Conservation (phyloP, 2,329 filamentous ascomycete species). For the Gaeumannomyces sp. region DNA sequence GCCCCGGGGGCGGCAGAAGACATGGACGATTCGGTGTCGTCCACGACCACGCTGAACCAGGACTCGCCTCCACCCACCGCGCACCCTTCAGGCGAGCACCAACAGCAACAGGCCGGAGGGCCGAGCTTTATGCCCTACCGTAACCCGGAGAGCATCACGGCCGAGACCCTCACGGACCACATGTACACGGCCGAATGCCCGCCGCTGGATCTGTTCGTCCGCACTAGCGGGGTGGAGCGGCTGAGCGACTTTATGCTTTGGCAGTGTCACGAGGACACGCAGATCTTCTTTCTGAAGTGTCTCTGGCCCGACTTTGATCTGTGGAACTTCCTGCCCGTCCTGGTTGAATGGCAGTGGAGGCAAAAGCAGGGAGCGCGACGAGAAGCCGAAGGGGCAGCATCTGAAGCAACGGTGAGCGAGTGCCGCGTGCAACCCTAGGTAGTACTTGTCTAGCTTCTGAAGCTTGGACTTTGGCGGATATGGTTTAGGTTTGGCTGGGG, state of each 20-base stretch:
- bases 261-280: constrained; percentile 91
- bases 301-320: constrained; percentile 96
- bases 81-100: constrained; percentile 24
- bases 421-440: neutral
- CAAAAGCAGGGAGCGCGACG: constrained; percentile 51
- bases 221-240: constrained; percentile 87
- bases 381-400: constrained; percentile 28
- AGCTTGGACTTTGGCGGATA: neutral
- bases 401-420: constrained; percentile 24
- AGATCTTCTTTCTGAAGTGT: constrained; percentile 86
- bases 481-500: neutral
- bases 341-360: constrained; percentile 81
- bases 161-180: constrained; percentile 74
- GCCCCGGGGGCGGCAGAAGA: constrained; percentile 41
- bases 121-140: constrained; percentile 31
- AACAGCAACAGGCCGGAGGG: neutral
- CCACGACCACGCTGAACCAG: constrained; percentile 50
- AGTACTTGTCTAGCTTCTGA: neutral
- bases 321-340: constrained; percentile 84
- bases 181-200: constrained; percentile 84
- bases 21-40: constrained; percentile 50
- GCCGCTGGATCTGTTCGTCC: constrained; percentile 82
- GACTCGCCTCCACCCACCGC: constrained; percentile 42
- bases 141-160: constrained; percentile 83
- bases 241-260: constrained; percentile 98